Conservation (phyloP, 1,284 basidiomycete genomes). For the Neolentinus lepideus region DNA sequence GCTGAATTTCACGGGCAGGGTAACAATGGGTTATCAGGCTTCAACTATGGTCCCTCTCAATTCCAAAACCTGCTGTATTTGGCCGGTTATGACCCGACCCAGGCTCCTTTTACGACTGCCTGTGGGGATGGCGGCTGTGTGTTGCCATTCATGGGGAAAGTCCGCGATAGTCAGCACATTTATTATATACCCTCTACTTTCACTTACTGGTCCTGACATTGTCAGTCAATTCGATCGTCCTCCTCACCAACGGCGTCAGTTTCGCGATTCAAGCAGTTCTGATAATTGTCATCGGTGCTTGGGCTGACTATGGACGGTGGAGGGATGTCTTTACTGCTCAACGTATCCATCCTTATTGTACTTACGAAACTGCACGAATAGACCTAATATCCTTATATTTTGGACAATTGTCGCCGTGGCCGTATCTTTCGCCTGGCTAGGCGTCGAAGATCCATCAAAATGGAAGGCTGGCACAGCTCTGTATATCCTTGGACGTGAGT, state of each 20-base stretch:
- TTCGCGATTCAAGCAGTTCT: slow-evolving; percentile 68
- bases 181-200: neutral
- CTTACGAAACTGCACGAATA: slow-evolving; percentile 17
- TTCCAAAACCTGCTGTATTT: slow-evolving; percentile 71
- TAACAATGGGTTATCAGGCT: slow-evolving; percentile 65
- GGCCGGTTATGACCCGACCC: slow-evolving; percentile 60
- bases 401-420: slow-evolving; percentile 65
- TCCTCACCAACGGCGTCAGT: slow-evolving; percentile 69
- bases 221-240: slow-evolving; percentile 69
- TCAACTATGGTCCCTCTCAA: slow-evolving; percentile 72
- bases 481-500: slow-evolving; percentile 71
- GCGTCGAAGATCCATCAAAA: slow-evolving; percentile 53
- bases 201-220: neutral
- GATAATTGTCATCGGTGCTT: slow-evolving; percentile 59
- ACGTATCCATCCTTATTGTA: slow-evolving; percentile 1
- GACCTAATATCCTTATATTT: slow-evolving; percentile 72
- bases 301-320: slow-evolving; percentile 77
- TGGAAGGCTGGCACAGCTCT: slow-evolving; percentile 68
- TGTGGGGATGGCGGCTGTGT: slow-evolving; percentile 51
- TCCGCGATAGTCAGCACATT: slow-evolving; percentile 46
- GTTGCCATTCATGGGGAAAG: slow-evolving; percentile 55
- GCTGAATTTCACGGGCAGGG: slow-evolving; percentile 29
- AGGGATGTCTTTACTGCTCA: slow-evolving; percentile 30
- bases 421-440: slow-evolving; percentile 74
- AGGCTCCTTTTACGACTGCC: slow-evolving; percentile 42